phyloP scores from a whole-genome alignment of 164 flowering plant species.

The Tetracentron sinense region DNA sequence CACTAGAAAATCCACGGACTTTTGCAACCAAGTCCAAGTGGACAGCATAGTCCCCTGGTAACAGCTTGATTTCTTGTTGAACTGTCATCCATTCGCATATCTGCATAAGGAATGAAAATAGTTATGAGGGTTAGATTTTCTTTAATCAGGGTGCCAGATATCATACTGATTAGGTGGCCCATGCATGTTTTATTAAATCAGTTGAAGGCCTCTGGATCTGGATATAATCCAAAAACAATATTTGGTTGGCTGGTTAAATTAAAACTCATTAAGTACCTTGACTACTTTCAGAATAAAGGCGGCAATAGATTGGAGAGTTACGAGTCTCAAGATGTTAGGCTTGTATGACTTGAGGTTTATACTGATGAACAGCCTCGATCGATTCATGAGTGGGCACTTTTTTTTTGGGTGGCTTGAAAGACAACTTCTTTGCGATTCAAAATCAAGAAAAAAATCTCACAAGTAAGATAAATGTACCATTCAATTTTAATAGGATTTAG shows the following conservation, averaged over 20 bases:
- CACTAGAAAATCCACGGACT: slow-evolving; percentile 69
- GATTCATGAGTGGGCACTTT: background rate
- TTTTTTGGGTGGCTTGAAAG: background rate
- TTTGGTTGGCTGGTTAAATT: too few species aligned
- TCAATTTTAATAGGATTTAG: background rate
- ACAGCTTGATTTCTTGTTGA: slow-evolving; percentile 60
- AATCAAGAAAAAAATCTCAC: too few species aligned
- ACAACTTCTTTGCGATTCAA: background rate
- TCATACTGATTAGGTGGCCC: background rate
- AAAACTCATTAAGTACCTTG: too few species aligned
- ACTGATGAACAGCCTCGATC: background rate
- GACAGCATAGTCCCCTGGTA: slow-evolving; percentile 88
- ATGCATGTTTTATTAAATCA: too few species aligned
- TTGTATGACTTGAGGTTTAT: too few species aligned
- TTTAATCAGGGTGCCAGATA: background rate
- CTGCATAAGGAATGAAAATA: slow-evolving; percentile 41
- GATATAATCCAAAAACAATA: too few species aligned
- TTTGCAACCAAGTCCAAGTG: slow-evolving; percentile 90
- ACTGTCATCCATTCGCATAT: slow-evolving; percentile 89
- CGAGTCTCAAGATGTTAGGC: too few species aligned
- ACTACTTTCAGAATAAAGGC: background rate
- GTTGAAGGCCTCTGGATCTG: too few species aligned
- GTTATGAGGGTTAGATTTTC: background rate
- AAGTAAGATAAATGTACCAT: background rate
- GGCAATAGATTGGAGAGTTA: too few species aligned